phyloP scores from a whole-genome alignment of 176 grass and related monocot species.

The Oryza longistaminata region DNA sequence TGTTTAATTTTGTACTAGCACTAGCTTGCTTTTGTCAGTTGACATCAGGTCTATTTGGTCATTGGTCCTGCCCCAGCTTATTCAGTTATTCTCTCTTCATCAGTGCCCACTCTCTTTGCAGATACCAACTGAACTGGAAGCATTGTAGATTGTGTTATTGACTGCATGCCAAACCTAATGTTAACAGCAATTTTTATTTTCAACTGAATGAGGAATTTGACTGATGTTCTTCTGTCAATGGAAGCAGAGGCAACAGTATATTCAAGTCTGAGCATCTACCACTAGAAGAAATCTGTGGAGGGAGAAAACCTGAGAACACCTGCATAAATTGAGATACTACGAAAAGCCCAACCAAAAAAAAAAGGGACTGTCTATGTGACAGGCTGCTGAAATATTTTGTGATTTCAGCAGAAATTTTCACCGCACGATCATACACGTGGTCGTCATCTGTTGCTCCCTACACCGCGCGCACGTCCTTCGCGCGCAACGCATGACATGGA shows the following conservation, averaged over 20 bases:
- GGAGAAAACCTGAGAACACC: conserved; percentile 3
- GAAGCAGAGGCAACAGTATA: background rate
- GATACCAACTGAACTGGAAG: background rate
- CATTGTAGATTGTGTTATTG: background rate
- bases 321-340: background rate
- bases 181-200: background rate
- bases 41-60: background rate
- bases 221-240: conserved; percentile 2
- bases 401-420: too few species aligned
- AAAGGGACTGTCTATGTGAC: too few species aligned
- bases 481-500: too few species aligned
- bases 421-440: too few species aligned
- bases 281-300: conserved; percentile 11
- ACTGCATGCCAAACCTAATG: conserved; percentile 8
- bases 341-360: background rate
- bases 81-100: too few species aligned
- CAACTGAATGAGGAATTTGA: background rate
- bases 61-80: background rate
- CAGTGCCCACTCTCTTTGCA: background rate
- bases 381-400: too few species aligned
- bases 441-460: too few species aligned
- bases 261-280: conserved; percentile 23
- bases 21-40: background rate
- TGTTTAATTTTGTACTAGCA: background rate
- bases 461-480: too few species aligned